Evolutionary conservation across 1,139 yeast species (phyloP).

Genomic region (Yamadazyma friedrichii): DNA sequence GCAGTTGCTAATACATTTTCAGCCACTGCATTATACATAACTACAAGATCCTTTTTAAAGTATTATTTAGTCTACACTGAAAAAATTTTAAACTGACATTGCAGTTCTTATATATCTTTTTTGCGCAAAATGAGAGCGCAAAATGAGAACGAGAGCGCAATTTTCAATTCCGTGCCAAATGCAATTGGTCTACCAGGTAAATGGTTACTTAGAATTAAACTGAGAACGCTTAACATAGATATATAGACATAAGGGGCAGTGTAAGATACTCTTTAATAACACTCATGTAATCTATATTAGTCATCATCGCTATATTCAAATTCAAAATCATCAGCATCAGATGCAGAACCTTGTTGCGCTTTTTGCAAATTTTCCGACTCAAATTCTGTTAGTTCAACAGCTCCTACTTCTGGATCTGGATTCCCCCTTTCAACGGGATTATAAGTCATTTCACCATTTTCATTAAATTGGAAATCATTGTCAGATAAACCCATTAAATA

Average conservation of each 20-base stretch:
- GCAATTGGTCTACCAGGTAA: no score
- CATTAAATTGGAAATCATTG: conserved; percentile 14
- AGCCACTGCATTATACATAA: conserved; percentile 40
- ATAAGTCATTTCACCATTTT: conserved; percentile 24
- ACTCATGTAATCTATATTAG: background rate
- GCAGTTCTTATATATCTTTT: background rate
- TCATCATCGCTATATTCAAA: conserved; percentile 17
- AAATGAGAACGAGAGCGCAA: no score
- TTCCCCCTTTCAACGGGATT: conserved; percentile 14
- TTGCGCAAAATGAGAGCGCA: no score
- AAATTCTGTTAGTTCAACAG: no score
- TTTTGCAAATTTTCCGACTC: background rate
- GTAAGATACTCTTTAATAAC: no score
- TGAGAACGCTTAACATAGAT: no score
- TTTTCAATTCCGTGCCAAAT: no score
- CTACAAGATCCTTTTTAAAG: background rate
- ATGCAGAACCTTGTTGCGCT: conserved; percentile 1
- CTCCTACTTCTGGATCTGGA: background rate
- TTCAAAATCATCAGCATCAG: conserved; percentile 10
- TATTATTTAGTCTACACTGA: background rate
- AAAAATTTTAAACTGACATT: background rate
- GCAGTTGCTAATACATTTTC: conserved; percentile 83
- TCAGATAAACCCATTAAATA: conserved; percentile 14
- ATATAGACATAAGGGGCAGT: no score
- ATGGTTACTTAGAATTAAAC: no score